phyloP scores from a whole-genome alignment of 148 eudicot genomes.

The Vaccinium darrowii region DNA sequence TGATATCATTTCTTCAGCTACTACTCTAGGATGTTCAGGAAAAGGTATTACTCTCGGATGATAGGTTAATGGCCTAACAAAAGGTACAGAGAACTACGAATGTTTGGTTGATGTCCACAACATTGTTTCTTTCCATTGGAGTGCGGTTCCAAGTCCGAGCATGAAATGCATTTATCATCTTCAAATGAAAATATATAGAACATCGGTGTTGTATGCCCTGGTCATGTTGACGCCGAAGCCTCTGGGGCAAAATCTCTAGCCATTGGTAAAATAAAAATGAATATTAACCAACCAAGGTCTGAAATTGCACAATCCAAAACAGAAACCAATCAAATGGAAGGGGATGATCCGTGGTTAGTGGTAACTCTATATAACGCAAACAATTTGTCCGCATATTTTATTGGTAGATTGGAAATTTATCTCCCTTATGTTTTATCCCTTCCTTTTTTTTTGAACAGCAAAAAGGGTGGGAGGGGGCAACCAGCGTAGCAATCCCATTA shows the following conservation, averaged over 20 bases:
- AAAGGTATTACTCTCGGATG: background rate
- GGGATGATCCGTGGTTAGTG: background rate
- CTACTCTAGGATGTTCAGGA: too few relatives aligned
- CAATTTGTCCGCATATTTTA: background rate
- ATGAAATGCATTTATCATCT: background rate
- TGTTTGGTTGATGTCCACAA: background rate
- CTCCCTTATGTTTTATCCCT: background rate
- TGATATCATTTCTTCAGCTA: background rate
- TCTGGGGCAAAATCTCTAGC: conserved; percentile 16
- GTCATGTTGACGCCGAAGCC: conserved; percentile 4
- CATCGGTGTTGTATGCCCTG: background rate
- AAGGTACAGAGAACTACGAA: background rate
- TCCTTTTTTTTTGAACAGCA: too few relatives aligned
- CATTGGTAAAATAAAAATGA: conserved; percentile 3
- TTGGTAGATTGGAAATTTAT: background rate
- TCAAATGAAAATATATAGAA: background rate
- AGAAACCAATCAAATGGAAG: background rate
- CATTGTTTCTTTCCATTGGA: background rate
- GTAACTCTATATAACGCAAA: background rate
- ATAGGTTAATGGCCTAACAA: background rate
- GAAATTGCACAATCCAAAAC: background rate
- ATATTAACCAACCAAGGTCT: background rate
- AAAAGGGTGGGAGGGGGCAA: too few relatives aligned
- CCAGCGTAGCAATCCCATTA: too few relatives aligned
- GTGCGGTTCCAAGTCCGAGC: background rate